phyloP scores from a whole-genome alignment of 306 rosid genomes.

The Acacia melanoxylon region DNA sequence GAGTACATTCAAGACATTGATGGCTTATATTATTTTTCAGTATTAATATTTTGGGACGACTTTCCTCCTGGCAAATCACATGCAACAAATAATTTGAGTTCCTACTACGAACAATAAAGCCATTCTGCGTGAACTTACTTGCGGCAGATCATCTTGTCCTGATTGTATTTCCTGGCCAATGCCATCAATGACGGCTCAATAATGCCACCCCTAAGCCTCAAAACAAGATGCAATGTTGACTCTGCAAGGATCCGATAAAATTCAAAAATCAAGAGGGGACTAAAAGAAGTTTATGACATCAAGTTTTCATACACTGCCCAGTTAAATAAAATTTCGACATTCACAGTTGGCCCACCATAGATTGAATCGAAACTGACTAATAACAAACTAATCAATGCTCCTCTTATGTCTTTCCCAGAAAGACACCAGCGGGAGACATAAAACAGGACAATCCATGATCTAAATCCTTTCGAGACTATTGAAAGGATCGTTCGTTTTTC shows the following conservation, averaged over 20 bases:
- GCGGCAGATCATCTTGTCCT: slow-evolving; percentile 96
- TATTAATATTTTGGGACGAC: not conserved
- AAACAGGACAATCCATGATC: not conserved
- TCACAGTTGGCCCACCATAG: not conserved
- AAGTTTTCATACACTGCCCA: not conserved
- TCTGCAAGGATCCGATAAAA: slow-evolving; percentile 44
- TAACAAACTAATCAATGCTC: not conserved
- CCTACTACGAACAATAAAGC: not conserved
- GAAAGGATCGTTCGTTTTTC: not conserved
- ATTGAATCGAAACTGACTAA: not conserved
- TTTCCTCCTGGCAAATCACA: not conserved
- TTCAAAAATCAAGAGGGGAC: not conserved
- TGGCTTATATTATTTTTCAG: not conserved
- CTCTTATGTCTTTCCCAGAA: not conserved
- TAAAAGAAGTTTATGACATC: not conserved
- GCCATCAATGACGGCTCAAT: slow-evolving; percentile 99
- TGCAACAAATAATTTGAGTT: not conserved
- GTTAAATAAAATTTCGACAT: not conserved
- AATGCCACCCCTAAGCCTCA: slow-evolving; percentile 99
- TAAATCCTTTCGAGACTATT: not conserved
- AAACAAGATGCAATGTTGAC: slow-evolving; percentile 93
- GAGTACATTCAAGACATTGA: not conserved
- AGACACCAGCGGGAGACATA: not conserved
- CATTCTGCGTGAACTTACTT: slow-evolving; percentile 55
- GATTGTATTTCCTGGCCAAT: slow-evolving; percentile 93